Evolutionary conservation across 2,329 filamentous ascomycete genomes (phyloP), one percentile per base, ranked within the genome.

Genomic region (Hymenoscyphus scutula): DNA sequence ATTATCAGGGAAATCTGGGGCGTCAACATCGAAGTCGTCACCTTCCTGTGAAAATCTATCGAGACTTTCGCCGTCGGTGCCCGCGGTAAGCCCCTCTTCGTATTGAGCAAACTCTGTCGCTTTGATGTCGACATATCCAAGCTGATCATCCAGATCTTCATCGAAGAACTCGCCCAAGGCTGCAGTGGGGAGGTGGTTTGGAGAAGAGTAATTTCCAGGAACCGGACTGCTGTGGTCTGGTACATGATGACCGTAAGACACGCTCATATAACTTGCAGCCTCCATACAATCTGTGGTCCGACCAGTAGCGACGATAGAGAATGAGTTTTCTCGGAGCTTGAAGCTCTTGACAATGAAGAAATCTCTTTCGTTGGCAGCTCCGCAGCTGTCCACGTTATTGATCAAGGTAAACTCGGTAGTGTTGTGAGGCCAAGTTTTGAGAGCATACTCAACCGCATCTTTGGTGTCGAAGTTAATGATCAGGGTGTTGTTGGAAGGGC

Each of bases 1-100:
- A 10, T 34, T 10, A 34, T 34, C 32, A 10, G 32, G 32, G 32
- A 34, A 34, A 34, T 30, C 53, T 55, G 29, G 29, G 53, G n/a
- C 27, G 19, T 53, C 48, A 25, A 23, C 53, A 55, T 55, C 53
- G 25, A 55, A 55, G n/a, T 30, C 53, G 17, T 55, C 53, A 10
- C 29, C 29, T 29, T 25, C 17, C 5, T 55, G 23, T 5, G 53
- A 55, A 15, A 3, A 8, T 30, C n/a, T 30, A 5, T 55, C 30
- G 29, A 55, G 30, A 30, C 15, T 29, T 19, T 55, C 53, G n/a
- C 25, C 29, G 10, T 55, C 29, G 27, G 30, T 29, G 10, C 29
- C 30, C 30, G 7, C 23, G n/a, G 23, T 55, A 30, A 55, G 53
- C 48, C 10, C 17, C 10, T 23, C 19, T 11, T n/a, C 48, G n/a